Evolutionary conservation across 1,284 basidiomycete species (phyloP), one percentile per base, ranked within the genome.

Genomic region (Microstroma glucosiphilum): DNA sequence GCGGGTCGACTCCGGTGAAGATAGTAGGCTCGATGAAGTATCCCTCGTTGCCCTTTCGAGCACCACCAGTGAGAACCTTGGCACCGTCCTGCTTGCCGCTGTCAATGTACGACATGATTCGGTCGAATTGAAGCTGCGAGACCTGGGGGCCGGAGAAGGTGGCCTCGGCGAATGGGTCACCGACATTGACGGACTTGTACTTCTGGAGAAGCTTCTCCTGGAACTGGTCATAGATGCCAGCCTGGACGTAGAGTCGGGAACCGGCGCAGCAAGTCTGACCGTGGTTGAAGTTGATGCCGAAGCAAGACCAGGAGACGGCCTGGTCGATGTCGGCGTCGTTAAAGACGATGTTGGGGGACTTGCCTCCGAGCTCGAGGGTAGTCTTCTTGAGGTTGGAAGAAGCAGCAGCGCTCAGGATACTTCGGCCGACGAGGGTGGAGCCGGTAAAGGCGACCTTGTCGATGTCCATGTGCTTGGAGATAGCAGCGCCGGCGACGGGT

Each of bases 71-170:
- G 78, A 87, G 84, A 37, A 92, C 83, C 17, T 81, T 92, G n/a
- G 62, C 71, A 55, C 92, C 92, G 61, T 92, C 92, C 57, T 86
- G 72, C 82, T 88, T 90, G 26, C 92, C 93, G 17, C 86, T 86
- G 65, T 91, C 80, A 80, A 97, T 92, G 54, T 42, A 49, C 15
- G 17, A 49, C 58, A 63, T 60, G 49, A 63, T 60, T 19, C 58
- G 58, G 79, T 96, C 91, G 72, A 89, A 90, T 80, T 97, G 93
- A 25, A 71, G 68, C 58, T 73, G 66, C 37, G 87, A 90, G 61
- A 93, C 88, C 81, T 91, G 90, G n/a, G 92, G 91, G 51, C 92
- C 92, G 77, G 92, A 90, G 81, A 87, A 85, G 46, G 86, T 86
- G 48, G 83, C 84, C 1, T 79, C 73, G 15, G 80, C 80, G 83